Evolutionary conservation across 1,284 basidiomycete species (phyloP).

Genomic region (Phaffia rhodozyma): DNA sequence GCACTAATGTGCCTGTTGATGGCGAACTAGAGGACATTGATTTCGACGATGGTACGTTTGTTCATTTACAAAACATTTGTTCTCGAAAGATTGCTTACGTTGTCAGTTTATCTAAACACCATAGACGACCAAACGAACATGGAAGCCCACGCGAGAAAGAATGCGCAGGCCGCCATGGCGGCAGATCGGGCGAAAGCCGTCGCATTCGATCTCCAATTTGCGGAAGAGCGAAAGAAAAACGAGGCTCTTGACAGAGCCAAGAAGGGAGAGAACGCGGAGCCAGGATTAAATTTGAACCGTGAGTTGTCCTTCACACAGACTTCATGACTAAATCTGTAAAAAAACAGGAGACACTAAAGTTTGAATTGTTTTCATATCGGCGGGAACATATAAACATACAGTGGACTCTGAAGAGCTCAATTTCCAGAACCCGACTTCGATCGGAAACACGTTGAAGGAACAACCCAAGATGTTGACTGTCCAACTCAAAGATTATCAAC

Average conservation of each 20-base stretch:
- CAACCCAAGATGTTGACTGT: constrained; percentile 97
- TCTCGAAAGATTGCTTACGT: background rate
- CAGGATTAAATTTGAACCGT: constrained; percentile 16
- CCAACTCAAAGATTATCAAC: constrained; percentile 94
- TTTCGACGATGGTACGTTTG: constrained; percentile 72
- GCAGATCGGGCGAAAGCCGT: constrained; percentile 68
- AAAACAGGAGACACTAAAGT: background rate
- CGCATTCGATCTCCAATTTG: constrained; percentile 72
- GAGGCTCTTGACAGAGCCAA: constrained; percentile 34
- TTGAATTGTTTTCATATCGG: background rate
- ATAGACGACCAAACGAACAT: constrained; percentile 83
- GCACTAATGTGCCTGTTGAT: constrained; percentile 44
- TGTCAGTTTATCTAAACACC: background rate
- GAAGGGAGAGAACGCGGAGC: constrained; percentile 18
- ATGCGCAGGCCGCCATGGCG: constrained; percentile 79
- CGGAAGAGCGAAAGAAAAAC: constrained; percentile 65
- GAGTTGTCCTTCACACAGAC: constrained; percentile 11
- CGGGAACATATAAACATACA: constrained; percentile 27
- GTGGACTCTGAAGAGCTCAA: constrained; percentile 95
- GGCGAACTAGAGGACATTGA: constrained; percentile 66
- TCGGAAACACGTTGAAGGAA: constrained; percentile 72
- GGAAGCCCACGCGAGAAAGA: constrained; percentile 72
- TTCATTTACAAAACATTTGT: background rate
- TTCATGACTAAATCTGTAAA: constrained; percentile 2
- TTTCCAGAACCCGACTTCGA: constrained; percentile 96